Evolutionary conservation across 768 basidiomycete species (phyloP).

Genomic region (Agaricus blazei): DNA sequence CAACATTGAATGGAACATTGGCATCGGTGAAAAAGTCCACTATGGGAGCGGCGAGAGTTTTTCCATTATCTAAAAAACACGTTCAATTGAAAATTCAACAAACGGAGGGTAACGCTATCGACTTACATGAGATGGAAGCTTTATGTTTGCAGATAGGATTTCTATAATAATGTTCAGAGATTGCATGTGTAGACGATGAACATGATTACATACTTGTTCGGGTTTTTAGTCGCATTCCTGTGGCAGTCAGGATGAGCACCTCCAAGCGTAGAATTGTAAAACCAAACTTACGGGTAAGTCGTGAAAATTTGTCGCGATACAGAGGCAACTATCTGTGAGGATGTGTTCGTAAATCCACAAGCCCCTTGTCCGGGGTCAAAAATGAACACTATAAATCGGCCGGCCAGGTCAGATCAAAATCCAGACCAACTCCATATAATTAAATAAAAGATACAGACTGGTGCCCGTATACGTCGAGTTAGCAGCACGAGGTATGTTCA

Average conservation of each 20-base stretch:
- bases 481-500: background rate
- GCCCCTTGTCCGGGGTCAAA: conserved; percentile 32
- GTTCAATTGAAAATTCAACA: background rate
- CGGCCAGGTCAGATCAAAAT: background rate
- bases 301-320: conserved; percentile 29
- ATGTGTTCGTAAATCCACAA: conserved; percentile 32
- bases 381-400: conserved; percentile 22
- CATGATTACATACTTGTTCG: conserved; percentile 17
- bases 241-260: background rate
- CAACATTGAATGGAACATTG: conserved; percentile 17
- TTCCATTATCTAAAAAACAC: conserved; percentile 16
- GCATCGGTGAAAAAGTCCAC: conserved; percentile 24
- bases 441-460: background rate
- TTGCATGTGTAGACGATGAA: background rate
- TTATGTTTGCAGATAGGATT: conserved; percentile 28
- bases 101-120: background rate
- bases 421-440: background rate
- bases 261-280: background rate
- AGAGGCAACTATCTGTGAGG: conserved; percentile 28
- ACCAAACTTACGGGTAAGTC: conserved; percentile 25
- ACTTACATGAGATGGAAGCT: conserved; percentile 21
- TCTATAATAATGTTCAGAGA: conserved; percentile 9
- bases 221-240: conserved; percentile 22
- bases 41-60: conserved; percentile 19
- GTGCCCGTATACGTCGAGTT: background rate